Base-by-base conservation (phyloP, 129 eudicot species). In the sunflower (Helianthus annuus) region DNA sequence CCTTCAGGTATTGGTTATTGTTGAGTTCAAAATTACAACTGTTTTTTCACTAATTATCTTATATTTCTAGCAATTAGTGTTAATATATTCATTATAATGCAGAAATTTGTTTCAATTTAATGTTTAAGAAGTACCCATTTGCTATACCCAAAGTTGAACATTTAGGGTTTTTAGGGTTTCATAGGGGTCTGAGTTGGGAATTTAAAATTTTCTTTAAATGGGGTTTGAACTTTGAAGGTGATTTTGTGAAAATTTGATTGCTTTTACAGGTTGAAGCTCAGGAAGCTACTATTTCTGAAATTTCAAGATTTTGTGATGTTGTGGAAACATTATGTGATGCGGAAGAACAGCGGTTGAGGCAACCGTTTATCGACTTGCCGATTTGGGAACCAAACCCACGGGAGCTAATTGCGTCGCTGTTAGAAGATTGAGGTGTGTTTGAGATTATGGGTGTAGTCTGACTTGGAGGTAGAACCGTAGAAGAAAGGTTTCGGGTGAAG, bases 231-330 rank as follows among this genome's bases (percentile, higher is more conserved):
- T 17, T 51, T 62, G 71, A 48, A 69, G 15, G 49, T 77, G 15
- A 77, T 74, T 78, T 63, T 48, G 49, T 55, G 57, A 34, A 17
- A 56, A 39, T 15, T 67, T 51, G 72, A 29, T 12, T 58, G 22
- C 32, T 66, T 45, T 32, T 77, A 73, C 64, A 92, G 96, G 88
- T 70, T 51, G 87, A 87, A 78, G 87, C 85, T 49, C 89, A 92
- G 61, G 98, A 83, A 80, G 90, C 89, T 15, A 76, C 89, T 11
- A 81, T 92, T 48, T 45, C 39, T 15, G 83, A 82, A 19, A 16
- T 85, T 48, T 66, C 88, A n/a, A 72, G 79, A 48, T 82, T 92
- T 22, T 89, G 98, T 58, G 95, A 85, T 40, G 81, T 75, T 70
- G 92, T 86, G 0, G 96, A 89, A 73, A 72, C 86, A 27, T 19